These are phyloP conservation scores for Ensete glaucum DNA, from an alignment of 176 grass and related monocot species.

Conservation along the genomic window DNA sequence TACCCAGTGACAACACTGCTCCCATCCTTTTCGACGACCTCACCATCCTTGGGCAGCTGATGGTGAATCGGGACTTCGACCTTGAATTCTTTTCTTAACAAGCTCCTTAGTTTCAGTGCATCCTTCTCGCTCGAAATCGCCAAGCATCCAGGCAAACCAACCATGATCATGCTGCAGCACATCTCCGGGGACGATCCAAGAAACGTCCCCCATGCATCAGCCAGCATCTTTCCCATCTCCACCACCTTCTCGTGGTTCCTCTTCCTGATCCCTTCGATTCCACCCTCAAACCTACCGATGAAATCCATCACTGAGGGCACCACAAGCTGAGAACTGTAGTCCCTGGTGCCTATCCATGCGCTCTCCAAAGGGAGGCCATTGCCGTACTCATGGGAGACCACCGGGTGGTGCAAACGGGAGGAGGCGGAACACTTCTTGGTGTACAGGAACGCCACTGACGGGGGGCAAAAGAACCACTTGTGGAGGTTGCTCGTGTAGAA, in stretches of 20 bases:
- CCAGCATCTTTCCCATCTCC: conserved; percentile 87
- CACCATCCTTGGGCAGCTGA: conserved; percentile 38
- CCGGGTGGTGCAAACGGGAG: conserved; percentile 70
- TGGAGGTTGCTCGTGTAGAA: conserved; percentile 96
- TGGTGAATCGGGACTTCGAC: conserved; percentile 88
- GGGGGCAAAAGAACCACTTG: conserved; percentile 97
- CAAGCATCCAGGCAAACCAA: conserved; percentile 64
- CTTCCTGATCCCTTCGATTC: conserved; percentile 65
- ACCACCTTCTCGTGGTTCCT: conserved; percentile 82
- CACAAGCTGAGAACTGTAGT: conserved; percentile 83
- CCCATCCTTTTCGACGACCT: conserved; percentile 28
- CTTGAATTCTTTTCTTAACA: conserved; percentile 69
- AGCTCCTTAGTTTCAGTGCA: conserved; percentile 49
- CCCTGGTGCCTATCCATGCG: conserved; percentile 89
- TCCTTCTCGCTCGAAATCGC: conserved; percentile 45
- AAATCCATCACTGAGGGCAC: conserved; percentile 67
- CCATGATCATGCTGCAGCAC: conserved; percentile 90
- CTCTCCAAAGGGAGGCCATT: conserved; percentile 86
- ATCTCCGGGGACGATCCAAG: conserved; percentile 66
- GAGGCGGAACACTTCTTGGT: conserved; percentile 29
- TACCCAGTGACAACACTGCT: conserved; percentile 52
- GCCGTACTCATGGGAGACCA: conserved; percentile 80
- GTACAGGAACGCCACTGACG: conserved; percentile 75
- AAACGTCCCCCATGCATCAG: conserved; percentile 65
- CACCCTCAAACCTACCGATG: conserved; percentile 69